Evolutionary conservation across 2,329 filamentous ascomycete species (phyloP), one percentile per base, ranked within the genome.

Genomic region (Aspergillus ochraceoroseus): DNA sequence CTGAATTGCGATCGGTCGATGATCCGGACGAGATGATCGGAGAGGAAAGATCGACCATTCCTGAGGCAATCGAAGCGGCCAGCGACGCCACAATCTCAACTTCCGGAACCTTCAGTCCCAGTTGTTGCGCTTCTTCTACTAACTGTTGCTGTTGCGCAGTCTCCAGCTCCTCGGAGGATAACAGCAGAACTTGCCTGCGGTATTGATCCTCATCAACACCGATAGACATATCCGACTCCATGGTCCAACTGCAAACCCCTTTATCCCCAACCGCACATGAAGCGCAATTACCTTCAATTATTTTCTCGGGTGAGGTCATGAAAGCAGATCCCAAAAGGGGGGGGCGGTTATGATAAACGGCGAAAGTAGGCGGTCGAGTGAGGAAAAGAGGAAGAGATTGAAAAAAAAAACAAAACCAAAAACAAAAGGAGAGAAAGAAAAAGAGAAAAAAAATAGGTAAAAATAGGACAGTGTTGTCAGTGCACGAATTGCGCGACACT

Each of bases 151-250:
- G 64, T 25, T 60, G 53, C 43, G 58, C 58, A 40, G 59, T 52
- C 51, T 70, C 67, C 7, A 60, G 58, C 41, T 64, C 56, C 23
- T 54, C 53, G n/a, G 60, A 55, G 14, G 52, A 36, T 19, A 65
- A 50, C 3, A 45, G 49, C 15, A 70, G 60, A 31, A 70, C 65
- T 23, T 61, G 55, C 13, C 38, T 45, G 41, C 64, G 60, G 51
- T 69, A 70, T 49, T 56, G 53, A 33, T 55, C 53, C 41, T 66
- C 59, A 41, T 68, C 65, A 29, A 67, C 45, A 22, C 32, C 44
- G 27, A 38, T 22, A 28, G 33, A 37, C n/a, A 52, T 38, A 15
- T 34, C 37, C 18, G 47, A 37, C 30, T 52, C 52, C 57, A 60
- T 60, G 32, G 32, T 52, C 38, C 39, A 42, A 55, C 53, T 55